Percentiles rank a stretch among this genome's conserved stretches.
phyloP scores from a whole-genome alignment of 2,329 filamentous ascomycete genomes.

The Penicillium capsulatum region DNA sequence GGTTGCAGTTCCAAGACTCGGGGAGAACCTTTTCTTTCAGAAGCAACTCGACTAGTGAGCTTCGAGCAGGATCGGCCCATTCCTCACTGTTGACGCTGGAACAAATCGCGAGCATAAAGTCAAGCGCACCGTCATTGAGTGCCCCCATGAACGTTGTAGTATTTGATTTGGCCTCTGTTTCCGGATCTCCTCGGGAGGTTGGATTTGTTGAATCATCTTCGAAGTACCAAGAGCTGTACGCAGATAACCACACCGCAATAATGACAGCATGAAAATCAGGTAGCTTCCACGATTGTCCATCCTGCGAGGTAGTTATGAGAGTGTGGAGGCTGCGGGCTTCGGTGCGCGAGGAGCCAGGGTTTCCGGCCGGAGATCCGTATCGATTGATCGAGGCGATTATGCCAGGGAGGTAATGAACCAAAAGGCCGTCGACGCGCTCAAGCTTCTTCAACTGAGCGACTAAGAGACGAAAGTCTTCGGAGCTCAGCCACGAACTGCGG shows the following conservation, averaged over 20 bases:
- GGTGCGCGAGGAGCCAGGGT: slow-evolving; percentile 52
- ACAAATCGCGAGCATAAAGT: slow-evolving; percentile 82
- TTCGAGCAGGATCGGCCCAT: slow-evolving; percentile 83
- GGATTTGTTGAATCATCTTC: slow-evolving; percentile 63
- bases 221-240: slow-evolving; percentile 86
- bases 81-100: slow-evolving; percentile 74
- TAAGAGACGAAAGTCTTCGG: slow-evolving; percentile 69
- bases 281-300: slow-evolving; percentile 67
- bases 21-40: slow-evolving; percentile 71
- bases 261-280: slow-evolving; percentile 74
- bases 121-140: slow-evolving; percentile 83
- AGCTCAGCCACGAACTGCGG: slow-evolving; percentile 66
- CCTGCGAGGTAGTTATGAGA: slow-evolving; percentile 61
- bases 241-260: slow-evolving; percentile 80
- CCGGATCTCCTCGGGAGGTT: slow-evolving; percentile 59
- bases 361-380: slow-evolving; percentile 73
- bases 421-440: slow-evolving; percentile 70
- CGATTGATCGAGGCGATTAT: slow-evolving; percentile 71
- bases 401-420: slow-evolving; percentile 78
- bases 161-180: slow-evolving; percentile 64
- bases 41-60: slow-evolving; percentile 75
- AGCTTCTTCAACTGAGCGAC: slow-evolving; percentile 63
- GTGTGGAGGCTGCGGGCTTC: slow-evolving; percentile 68
- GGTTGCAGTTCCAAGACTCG: slow-evolving; percentile 65
- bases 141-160: slow-evolving; percentile 70